Percentiles rank a stretch among this genome's conserved stretches.
Evolutionary conservation across 1,139 yeast species (phyloP).

Genomic region (Yamadazyma diospyri): DNA sequence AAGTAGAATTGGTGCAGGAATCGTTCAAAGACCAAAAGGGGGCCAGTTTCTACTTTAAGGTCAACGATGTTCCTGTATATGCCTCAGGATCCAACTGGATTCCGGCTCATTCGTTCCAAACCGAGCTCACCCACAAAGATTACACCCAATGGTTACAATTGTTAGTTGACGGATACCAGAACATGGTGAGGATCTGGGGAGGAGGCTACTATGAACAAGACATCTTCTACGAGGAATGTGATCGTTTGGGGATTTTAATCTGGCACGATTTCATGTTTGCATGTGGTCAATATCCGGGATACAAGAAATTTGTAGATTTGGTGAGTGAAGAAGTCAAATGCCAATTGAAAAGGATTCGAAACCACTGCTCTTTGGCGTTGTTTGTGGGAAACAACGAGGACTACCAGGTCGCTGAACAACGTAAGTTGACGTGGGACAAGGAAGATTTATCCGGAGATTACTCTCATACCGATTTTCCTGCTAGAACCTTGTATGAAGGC

Average conservation of each 20-base stretch:
- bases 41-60: conserved; percentile 33
- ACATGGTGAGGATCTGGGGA: conserved; percentile 47
- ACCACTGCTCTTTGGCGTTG: conserved; percentile 28
- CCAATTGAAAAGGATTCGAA: conserved; percentile 34
- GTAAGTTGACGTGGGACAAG: conserved; percentile 26
- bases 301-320: conserved; percentile 21
- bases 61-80: conserved; percentile 36
- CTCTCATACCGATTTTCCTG: conserved; percentile 34
- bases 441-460: conserved; percentile 26
- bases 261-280: conserved; percentile 56
- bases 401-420: conserved; percentile 38
- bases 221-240: conserved; percentile 39
- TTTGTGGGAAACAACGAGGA: conserved; percentile 47
- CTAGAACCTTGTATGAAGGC: conserved; percentile 34
- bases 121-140: conserved; percentile 26
- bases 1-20: conserved; percentile 34
- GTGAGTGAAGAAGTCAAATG: conserved; percentile 30
- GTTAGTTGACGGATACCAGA: conserved; percentile 35
- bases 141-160: conserved; percentile 32
- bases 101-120: conserved; percentile 39
- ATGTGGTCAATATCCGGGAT: conserved; percentile 46
- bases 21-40: conserved; percentile 26
- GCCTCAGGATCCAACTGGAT: conserved; percentile 45
- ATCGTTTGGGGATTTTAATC: conserved; percentile 36
- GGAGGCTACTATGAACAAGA: conserved; percentile 45